These are phyloP conservation scores for Schoenoplectus triqueter DNA, from an alignment of 202 grass and related monocot genomes.

Conservation along the genomic window DNA sequence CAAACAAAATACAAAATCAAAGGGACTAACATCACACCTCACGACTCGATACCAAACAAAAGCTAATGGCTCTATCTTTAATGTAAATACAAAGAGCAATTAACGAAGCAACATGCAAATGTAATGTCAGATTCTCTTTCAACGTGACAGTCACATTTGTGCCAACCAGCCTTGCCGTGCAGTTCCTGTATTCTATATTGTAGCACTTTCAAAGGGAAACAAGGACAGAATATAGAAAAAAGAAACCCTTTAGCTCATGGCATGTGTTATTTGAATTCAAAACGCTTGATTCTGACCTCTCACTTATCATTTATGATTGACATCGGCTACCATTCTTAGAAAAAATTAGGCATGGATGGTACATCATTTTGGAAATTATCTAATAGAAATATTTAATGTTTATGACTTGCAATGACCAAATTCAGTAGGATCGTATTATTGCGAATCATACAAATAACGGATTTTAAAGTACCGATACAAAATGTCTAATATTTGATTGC, in stretches of 20 bases:
- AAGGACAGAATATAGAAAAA: conserved; percentile 18
- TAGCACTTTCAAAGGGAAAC: not conserved
- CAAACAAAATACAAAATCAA: conserved; percentile 26
- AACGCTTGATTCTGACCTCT: conserved; percentile 29
- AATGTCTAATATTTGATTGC: not conserved
- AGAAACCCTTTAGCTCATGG: not conserved
- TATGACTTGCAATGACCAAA: not conserved
- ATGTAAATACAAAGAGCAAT: conserved; percentile 31
- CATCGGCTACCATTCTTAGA: conserved; percentile 28
- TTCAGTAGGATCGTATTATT: not conserved
- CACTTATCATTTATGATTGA: conserved; percentile 36
- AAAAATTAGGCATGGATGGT: not conserved
- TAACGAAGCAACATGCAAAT: conserved; percentile 32
- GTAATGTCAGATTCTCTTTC: conserved; percentile 41
- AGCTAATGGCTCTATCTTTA: conserved; percentile 16
- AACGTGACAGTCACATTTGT: conserved; percentile 43
- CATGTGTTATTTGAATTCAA: conserved; percentile 24
- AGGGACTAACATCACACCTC: conserved; percentile 30
- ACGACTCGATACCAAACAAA: conserved; percentile 39
- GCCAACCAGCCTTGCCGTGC: conserved; percentile 41
- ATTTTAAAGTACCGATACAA: not conserved
- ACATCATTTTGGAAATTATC: not conserved
- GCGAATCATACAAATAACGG: not conserved
- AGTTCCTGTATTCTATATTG: conserved; percentile 27
- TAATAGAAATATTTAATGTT: not conserved